These are phyloP conservation scores for Pseudopyricularia javanii DNA, from an alignment of 2,329 filamentous ascomycete genomes.

Conservation along the genomic window DNA sequence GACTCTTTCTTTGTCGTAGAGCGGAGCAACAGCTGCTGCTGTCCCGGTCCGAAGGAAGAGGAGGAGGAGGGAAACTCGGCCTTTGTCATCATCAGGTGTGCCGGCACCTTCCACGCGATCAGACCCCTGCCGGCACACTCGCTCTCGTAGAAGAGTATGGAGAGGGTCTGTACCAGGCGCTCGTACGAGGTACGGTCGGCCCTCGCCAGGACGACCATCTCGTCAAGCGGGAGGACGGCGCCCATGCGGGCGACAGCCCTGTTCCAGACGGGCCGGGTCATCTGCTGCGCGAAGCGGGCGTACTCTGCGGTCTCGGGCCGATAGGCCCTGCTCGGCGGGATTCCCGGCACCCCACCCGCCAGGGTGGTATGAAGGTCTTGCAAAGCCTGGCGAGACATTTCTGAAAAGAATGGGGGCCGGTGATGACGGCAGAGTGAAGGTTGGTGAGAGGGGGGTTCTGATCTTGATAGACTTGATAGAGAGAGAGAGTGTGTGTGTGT, in stretches of 20 bases:
- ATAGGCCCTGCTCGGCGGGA: neutral
- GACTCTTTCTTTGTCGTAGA: no score
- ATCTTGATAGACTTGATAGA: no score
- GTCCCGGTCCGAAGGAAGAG: no score
- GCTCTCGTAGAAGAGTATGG: slow-evolving; percentile 1
- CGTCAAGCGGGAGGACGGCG: neutral
- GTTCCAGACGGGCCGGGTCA: neutral
- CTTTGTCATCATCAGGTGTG: neutral
- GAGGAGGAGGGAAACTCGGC: no score
- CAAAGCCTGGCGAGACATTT: neutral
- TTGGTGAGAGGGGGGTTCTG: no score
- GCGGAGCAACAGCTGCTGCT: no score
- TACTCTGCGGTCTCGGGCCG: slow-evolving; percentile 1
- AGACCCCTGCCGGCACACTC: neutral
- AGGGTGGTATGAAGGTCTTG: neutral
- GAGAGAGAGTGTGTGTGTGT: no score
- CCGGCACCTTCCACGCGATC: neutral
- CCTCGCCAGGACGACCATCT: neutral
- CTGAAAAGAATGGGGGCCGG: no score
- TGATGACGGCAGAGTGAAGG: no score
- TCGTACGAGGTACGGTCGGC: neutral
- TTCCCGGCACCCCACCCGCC: neutral
- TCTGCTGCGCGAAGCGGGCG: neutral
- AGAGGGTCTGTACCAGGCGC: neutral
- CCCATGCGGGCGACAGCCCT: neutral